Base-by-base conservation (phyloP, 1,284 basidiomycete species). In the Ceratobasidium theobromae region DNA sequence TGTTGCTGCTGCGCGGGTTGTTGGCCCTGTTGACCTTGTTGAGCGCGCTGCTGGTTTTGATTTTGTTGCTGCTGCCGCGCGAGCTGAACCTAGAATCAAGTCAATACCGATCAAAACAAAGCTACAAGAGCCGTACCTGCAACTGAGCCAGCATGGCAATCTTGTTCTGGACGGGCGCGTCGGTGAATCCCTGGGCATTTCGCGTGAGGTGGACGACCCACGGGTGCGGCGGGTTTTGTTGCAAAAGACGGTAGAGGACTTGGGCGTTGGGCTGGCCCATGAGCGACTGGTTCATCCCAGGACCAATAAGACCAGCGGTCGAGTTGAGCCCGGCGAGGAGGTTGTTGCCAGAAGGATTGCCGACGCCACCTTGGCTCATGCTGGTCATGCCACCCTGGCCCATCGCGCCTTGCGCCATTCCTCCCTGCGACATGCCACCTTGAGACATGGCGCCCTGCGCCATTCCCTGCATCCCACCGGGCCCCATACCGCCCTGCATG, bases 61-160 rank as follows among this genome's bases (percentile, higher is more conserved):
- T 64, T 51, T 35, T 64, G 58, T 14, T 23, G 16, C 25, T 51
- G 43, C 18, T 45, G 55, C 16, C 21, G 41, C 55, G 46, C 16
- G 21, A 41, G 46, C 25, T 28, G 33, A 1, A 40, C 8, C 58
- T 64, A n/a, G n/a, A 35, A 25, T 32, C 33, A 25, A 30, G 9
- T 51, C 3, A 41, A n/a, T 38, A 23, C 32, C 28, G 25, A 49
- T 38, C 28, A 49, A 32, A 6, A 48, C 12, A 41, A 41, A 28
- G 28, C 25, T 32, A 45, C 48, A 6, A 21, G 23, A 41, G 6
- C 71, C 78, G 21, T 40, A 83, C 84, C 82, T 40, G 85, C 84
- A 64, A 41, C 58, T 64, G 58, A 21, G 35, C 48, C 58, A 64
- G 30, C 58, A 64, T 51, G 32, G 23, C 48, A 28, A 64, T 23